phyloP scores from a whole-genome alignment of 1,139 yeast species.

The Blastobotrys aristatus region DNA sequence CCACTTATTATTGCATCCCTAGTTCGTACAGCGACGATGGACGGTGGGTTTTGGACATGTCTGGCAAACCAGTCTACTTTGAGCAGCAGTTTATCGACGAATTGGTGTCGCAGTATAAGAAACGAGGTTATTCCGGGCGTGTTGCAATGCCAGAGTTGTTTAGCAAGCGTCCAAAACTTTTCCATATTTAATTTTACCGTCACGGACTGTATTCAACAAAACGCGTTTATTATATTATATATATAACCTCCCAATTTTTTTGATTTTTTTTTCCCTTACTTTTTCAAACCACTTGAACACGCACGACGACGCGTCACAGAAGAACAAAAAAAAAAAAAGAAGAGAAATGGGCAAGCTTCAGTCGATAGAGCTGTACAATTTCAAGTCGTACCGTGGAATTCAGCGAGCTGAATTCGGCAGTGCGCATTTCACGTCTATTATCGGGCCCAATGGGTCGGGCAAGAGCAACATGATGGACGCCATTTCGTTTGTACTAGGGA shows the following conservation, averaged over 20 bases:
- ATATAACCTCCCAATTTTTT: background rate
- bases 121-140: background rate
- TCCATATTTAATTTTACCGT: background rate
- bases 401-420: constrained; percentile 77
- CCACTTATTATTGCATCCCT: background rate
- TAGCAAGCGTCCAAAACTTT: background rate
- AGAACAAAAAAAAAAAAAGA: too few species aligned
- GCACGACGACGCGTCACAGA: background rate
- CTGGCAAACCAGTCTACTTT: constrained; percentile 4
- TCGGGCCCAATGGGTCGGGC: constrained; percentile 98
- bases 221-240: background rate
- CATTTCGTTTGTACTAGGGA: constrained; percentile 89
- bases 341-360: constrained; percentile 28
- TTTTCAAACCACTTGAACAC: background rate
- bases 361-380: constrained; percentile 54
- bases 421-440: constrained; percentile 79
- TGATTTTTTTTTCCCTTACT: background rate
- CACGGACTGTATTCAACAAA: background rate
- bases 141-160: background rate
- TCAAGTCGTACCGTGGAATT: constrained; percentile 83
- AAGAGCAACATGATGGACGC: constrained; percentile 99
- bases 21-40: background rate
- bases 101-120: background rate
- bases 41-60: constrained; percentile 7
- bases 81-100: constrained; percentile 2